Evolutionary conservation across 2,329 filamentous ascomycete species (phyloP).

Genomic region (Cryphonectria naterciae): DNA sequence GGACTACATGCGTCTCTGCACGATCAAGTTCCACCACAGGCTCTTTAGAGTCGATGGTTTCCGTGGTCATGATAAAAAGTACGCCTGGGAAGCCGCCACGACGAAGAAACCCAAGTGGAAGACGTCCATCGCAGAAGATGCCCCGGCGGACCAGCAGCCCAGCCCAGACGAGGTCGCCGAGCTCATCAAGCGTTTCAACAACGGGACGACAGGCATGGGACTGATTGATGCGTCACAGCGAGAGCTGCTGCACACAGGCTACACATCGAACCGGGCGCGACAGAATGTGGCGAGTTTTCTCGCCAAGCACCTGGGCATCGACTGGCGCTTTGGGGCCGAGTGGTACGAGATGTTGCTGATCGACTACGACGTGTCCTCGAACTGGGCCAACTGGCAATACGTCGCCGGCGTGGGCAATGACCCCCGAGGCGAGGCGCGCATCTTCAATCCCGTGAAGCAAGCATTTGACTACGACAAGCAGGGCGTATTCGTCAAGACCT

Average conservation of each 20-base stretch:
- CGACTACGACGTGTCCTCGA: conserved; percentile 76
- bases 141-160: conserved; percentile 43
- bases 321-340: conserved; percentile 81
- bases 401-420: conserved; percentile 80
- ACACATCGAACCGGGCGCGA: conserved; percentile 75
- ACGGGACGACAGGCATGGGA: conserved; percentile 74
- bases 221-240: conserved; percentile 78
- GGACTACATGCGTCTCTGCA: conserved; percentile 80
- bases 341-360: conserved; percentile 78
- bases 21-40: conserved; percentile 67
- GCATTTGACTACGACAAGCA: conserved; percentile 75
- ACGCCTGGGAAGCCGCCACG: conserved; percentile 38
- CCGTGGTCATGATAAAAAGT: conserved; percentile 53
- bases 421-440: conserved; percentile 69
- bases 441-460: conserved; percentile 84
- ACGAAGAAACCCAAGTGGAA: conserved; percentile 51
- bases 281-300: conserved; percentile 80
- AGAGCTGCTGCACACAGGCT: conserved; percentile 75
- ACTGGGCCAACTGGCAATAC: conserved; percentile 87
- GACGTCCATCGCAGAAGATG: conserved; percentile 41
- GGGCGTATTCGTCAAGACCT: conserved; percentile 71
- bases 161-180: conserved; percentile 48
- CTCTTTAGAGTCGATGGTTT: conserved; percentile 72
- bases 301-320: conserved; percentile 72
- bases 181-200: conserved; percentile 62